These are phyloP conservation scores for Ceratocystis colombiana DNA, from an alignment of 2,329 filamentous ascomycete genomes.

Conservation along the genomic window DNA sequence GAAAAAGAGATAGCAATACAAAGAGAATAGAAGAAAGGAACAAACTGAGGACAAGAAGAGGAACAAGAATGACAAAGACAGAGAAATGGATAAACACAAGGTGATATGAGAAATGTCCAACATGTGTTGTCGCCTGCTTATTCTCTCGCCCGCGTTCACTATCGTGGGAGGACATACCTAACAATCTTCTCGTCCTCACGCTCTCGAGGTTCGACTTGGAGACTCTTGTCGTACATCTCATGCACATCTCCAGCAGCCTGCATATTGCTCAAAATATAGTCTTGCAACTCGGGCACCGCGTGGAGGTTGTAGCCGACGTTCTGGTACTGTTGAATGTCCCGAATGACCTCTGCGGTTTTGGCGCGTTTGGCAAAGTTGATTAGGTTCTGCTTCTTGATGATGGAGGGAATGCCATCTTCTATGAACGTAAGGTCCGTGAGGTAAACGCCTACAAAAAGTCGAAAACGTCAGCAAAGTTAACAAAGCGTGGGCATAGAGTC, in stretches of 20 bases:
- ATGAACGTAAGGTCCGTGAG: conserved; percentile 97
- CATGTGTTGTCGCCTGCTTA: not conserved
- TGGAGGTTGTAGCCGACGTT: conserved; percentile 92
- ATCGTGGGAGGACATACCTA: conserved; percentile 53
- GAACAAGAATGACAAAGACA: not conserved
- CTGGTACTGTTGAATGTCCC: conserved; percentile 97
- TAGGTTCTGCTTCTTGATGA: conserved; percentile 90
- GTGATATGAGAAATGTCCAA: not conserved
- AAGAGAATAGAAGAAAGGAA: conserved; percentile 13
- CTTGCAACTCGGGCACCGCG: conserved; percentile 81
- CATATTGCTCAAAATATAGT: conserved; percentile 96
- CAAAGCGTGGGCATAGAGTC: not conserved
- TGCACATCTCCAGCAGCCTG: conserved; percentile 90
- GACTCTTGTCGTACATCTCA: conserved; percentile 98
- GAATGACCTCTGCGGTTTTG: conserved; percentile 96
- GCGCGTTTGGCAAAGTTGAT: conserved; percentile 98
- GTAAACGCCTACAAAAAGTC: conserved; percentile 61
- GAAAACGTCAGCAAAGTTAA: not conserved
- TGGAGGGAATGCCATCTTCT: conserved; percentile 91
- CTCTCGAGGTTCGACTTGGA: conserved; percentile 87
- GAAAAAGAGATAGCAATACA: conserved; percentile 14
- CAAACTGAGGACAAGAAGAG: no score
- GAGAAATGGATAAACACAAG: conserved; percentile 2
- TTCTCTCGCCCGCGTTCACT: conserved; percentile 13
- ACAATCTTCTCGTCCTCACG: conserved; percentile 99